phyloP scores from a whole-genome alignment of 1,284 basidiomycete genomes.

The Melampsora larici-populina region DNA sequence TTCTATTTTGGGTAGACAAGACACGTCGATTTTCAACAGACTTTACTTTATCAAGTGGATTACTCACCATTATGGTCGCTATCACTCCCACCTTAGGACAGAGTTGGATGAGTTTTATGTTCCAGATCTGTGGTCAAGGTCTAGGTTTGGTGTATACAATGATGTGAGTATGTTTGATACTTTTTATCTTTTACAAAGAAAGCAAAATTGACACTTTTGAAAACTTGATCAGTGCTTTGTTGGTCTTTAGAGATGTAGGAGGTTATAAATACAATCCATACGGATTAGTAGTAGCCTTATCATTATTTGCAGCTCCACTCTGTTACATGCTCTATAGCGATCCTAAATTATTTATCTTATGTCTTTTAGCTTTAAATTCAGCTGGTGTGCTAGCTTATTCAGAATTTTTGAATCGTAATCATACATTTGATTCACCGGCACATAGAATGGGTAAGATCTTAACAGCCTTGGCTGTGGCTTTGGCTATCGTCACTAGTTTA shows the following conservation, averaged over 20 bases:
- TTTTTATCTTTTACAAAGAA: slow-evolving; percentile 43
- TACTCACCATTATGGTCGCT: slow-evolving; percentile 54
- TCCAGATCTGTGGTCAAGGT: slow-evolving; percentile 52
- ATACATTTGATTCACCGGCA: slow-evolving; percentile 51
- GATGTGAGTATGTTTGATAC: slow-evolving; percentile 44
- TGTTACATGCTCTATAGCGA: slow-evolving; percentile 51
- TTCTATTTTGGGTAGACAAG: slow-evolving; percentile 47
- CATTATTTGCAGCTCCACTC: slow-evolving; percentile 49
- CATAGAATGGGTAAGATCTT: slow-evolving; percentile 50
- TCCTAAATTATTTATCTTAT: slow-evolving; percentile 49
- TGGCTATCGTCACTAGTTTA: slow-evolving; percentile 52
- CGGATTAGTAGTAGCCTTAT: slow-evolving; percentile 45
- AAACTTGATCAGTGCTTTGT: slow-evolving; percentile 38
- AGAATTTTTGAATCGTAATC: slow-evolving; percentile 50
- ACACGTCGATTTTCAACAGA: slow-evolving; percentile 52
- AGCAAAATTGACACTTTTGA: slow-evolving; percentile 45
- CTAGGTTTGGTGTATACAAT: slow-evolving; percentile 45
- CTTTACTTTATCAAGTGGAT: slow-evolving; percentile 51
- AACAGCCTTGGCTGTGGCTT: slow-evolving; percentile 52
- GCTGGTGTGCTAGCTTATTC: slow-evolving; percentile 51
- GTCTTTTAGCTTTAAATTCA: slow-evolving; percentile 51
- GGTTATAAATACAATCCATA: slow-evolving; percentile 54
- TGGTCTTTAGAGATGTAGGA: slow-evolving; percentile 54
- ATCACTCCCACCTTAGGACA: slow-evolving; percentile 53
- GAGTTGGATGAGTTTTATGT: slow-evolving; percentile 52